phyloP scores from a whole-genome alignment of 441 rosid species.

The Adansonia gregorii region DNA sequence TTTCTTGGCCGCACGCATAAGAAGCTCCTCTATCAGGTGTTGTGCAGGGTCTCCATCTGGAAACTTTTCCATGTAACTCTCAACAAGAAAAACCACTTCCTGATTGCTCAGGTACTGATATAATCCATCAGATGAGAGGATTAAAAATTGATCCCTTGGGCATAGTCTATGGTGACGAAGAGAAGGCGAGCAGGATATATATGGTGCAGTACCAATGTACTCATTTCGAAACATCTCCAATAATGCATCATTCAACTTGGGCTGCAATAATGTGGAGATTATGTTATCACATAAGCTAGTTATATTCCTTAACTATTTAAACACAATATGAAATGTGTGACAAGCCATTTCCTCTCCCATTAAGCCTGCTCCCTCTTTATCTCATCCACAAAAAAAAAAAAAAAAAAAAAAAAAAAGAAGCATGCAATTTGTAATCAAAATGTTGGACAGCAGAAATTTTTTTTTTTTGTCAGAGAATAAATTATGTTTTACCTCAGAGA shows the following conservation, averaged over 20 bases:
- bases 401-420: not conserved
- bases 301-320: conserved; percentile 15
- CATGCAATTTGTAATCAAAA: not conserved
- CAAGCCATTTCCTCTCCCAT: not conserved
- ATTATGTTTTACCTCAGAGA: not conserved
- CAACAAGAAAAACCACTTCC: conserved; percentile 85
- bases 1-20: conserved; percentile 93
- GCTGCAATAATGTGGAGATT: conserved; percentile 52
- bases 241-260: conserved; percentile 87
- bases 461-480: not conserved
- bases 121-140: conserved; percentile 86
- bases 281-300: conserved; percentile 19
- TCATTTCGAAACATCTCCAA: conserved; percentile 90
- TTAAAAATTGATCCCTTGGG: conserved; percentile 74
- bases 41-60: conserved; percentile 99
- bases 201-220: conserved; percentile 78
- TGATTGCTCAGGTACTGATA: conserved; percentile 91
- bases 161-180: conserved; percentile 84
- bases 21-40: conserved; percentile 83
- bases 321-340: not conserved
- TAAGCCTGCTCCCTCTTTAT: not conserved
- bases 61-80: conserved; percentile 69
- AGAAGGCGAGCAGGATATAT: conserved; percentile 72
- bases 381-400: not conserved
- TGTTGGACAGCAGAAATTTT: not conserved